These are phyloP conservation scores for Gossypium bickii DNA, from an alignment of 345 rosid species.

Conservation along the genomic window DNA sequence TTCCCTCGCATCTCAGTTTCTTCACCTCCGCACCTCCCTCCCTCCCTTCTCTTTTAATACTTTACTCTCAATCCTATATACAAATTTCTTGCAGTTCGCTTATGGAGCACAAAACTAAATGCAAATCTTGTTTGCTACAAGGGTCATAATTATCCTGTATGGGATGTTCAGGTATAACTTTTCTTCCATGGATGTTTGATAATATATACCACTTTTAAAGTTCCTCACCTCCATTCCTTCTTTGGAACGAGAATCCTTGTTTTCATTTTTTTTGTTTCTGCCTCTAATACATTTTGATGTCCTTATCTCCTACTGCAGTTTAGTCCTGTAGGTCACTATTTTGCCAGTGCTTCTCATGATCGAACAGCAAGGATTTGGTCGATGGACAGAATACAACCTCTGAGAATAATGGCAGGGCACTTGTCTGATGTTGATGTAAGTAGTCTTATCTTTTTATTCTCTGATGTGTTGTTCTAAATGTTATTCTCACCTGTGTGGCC, in stretches of 20 bases:
- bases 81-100: constrained; percentile 45
- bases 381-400: constrained; percentile 87
- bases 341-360: constrained; percentile 95
- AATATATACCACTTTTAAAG: not conserved
- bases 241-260: not conserved
- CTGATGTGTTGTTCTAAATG: not conserved
- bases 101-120: constrained; percentile 94
- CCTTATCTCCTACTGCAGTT: constrained; percentile 58
- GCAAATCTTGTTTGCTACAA: constrained; percentile 98
- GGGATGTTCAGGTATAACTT: constrained; percentile 86
- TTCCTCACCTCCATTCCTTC: not conserved
- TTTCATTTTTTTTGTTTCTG: constrained; percentile 1
- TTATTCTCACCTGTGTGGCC: not conserved
- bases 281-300: constrained; percentile 8
- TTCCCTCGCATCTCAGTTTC: not conserved
- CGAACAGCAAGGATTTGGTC: constrained; percentile 95
- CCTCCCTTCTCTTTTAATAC: not conserved
- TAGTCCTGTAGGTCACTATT: constrained; percentile 89
- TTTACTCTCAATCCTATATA: not conserved
- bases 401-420: constrained; percentile 97
- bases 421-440: constrained; percentile 96
- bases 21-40: not conserved
- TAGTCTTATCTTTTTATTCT: constrained; percentile 4
- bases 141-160: constrained; percentile 99
- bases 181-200: constrained; percentile 9